A percentile compares a stretch with the other conserved stretches of the same genome.
Evolutionary conservation across 441 rosid genomes (phyloP).

Genomic region (Capsella rubella): DNA sequence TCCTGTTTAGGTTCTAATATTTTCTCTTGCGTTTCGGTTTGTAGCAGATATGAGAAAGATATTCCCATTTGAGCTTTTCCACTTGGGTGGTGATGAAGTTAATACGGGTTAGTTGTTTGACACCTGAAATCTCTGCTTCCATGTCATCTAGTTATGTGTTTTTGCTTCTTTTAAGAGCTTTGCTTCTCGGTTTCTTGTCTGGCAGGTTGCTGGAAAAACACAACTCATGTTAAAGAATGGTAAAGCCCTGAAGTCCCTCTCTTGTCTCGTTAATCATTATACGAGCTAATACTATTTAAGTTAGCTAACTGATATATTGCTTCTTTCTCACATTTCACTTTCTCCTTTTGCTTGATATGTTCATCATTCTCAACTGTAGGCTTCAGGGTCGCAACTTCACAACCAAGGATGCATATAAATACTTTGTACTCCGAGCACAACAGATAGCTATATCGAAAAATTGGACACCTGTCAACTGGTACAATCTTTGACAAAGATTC

Average conservation of each 20-base stretch:
- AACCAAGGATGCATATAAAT: conserved; percentile 75
- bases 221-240: conserved; percentile 79
- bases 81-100: conserved; percentile 99
- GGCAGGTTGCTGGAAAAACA: conserved; percentile 84
- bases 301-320: neutral
- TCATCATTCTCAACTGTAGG: conserved; percentile 59
- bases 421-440: conserved; percentile 91
- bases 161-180: conserved; percentile 1
- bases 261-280: conserved; percentile 1
- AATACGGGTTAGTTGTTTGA: conserved; percentile 68
- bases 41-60: conserved; percentile 82
- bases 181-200: conserved; percentile 28
- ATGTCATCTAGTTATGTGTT: neutral
- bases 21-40: conserved; percentile 29
- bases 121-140: conserved; percentile 26
- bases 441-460: conserved; percentile 80
- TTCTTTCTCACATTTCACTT: neutral
- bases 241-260: conserved; percentile 44
- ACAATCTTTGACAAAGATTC: conserved; percentile 30
- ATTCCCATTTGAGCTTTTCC: conserved; percentile 95
- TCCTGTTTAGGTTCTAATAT: conserved; percentile 19
- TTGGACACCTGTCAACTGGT: conserved; percentile 98
- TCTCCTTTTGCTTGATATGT: conserved; percentile 28
- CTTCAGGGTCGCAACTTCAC: conserved; percentile 72
- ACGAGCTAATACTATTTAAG: neutral